These are phyloP conservation scores for Trichoderma citrinoviride DNA, from an alignment of 2,329 filamentous ascomycete genomes.

Conservation along the genomic window DNA sequence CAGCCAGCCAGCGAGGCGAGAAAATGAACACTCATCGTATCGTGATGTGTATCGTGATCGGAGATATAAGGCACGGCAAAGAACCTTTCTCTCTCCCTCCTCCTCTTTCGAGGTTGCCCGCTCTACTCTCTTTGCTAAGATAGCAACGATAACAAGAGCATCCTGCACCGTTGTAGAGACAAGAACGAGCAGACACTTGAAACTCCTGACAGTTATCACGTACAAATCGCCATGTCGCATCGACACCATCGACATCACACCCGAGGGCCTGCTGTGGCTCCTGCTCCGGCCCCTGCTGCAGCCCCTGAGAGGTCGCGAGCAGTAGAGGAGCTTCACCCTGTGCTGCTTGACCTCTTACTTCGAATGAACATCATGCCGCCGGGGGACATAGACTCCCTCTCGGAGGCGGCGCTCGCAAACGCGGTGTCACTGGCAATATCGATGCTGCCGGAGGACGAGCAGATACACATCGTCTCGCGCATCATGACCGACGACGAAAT, in stretches of 20 bases:
- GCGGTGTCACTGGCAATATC: constrained; percentile 26
- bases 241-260: background rate
- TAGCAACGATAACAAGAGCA: no score
- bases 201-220: background rate
- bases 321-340: constrained; percentile 25
- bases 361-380: constrained; percentile 17
- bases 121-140: no score
- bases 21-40: no score
- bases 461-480: constrained; percentile 25
- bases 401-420: constrained; percentile 24
- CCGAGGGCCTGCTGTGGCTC: background rate
- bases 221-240: background rate
- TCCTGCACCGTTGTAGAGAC: no score
- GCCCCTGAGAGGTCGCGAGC: background rate
- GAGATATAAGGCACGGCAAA: no score
- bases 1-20: no score
- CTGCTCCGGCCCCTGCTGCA: background rate
- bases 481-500: constrained; percentile 29
- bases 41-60: no score
- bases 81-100: no score
- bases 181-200: background rate
- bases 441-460: constrained; percentile 24
- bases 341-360: constrained; percentile 25
- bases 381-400: background rate
- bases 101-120: no score